phyloP scores from a whole-genome alignment of 1,284 basidiomycete species.

The Apiotrichum veenhuisii region DNA sequence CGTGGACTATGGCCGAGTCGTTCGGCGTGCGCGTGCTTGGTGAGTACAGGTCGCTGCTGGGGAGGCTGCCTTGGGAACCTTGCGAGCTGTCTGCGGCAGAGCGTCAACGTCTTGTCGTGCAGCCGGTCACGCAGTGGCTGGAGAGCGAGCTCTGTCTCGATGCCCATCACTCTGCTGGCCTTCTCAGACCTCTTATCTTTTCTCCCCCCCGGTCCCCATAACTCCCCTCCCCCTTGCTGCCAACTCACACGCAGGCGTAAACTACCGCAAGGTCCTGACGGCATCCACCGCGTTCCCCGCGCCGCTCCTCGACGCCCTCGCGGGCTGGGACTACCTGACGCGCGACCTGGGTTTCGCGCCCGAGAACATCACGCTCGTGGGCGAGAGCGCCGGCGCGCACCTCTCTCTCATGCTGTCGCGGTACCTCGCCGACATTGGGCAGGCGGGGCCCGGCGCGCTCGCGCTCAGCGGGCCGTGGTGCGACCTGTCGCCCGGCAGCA shows the following conservation, averaged over 20 bases:
- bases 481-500: slow-evolving; percentile 4
- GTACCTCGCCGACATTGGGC: slow-evolving; percentile 10
- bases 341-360: slow-evolving; percentile 13
- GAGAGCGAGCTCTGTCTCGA: no score
- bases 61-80: no score
- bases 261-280: slow-evolving; percentile 19
- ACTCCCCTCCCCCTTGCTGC: neutral
- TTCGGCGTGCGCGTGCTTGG: slow-evolving; percentile 11
- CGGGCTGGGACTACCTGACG: slow-evolving; percentile 17
- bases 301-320: slow-evolving; percentile 21
- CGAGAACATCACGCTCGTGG: slow-evolving; percentile 9
- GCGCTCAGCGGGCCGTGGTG: slow-evolving; percentile 12
- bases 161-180: no score
- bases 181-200: no score
- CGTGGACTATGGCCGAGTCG: slow-evolving; percentile 10
- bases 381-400: slow-evolving; percentile 22
- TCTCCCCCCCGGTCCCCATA: no score
- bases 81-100: no score
- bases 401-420: slow-evolving; percentile 13
- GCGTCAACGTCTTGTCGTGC: no score
- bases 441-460: neutral
- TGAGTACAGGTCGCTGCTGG: no score
- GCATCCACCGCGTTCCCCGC: slow-evolving; percentile 12
- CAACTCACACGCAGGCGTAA: neutral
- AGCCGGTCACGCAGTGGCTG: no score